Base-by-base conservation (phyloP, 139 green algal genomes). In the Chlorella vulgaris region DNA sequence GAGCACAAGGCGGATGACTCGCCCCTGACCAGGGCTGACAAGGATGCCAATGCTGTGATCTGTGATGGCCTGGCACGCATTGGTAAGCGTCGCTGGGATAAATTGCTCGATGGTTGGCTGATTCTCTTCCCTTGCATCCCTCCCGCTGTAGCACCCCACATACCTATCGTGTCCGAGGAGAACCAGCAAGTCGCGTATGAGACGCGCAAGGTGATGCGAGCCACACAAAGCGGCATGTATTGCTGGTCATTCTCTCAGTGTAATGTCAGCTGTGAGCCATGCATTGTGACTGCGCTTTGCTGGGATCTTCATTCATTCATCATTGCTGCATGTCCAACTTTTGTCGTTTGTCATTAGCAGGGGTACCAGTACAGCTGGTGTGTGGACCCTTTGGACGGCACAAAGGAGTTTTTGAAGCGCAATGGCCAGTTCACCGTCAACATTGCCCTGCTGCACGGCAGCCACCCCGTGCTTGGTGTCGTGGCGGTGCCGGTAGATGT, bases 391-490 rank as follows among this genome's bases (percentile, higher is more conserved):
- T 75, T 98, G 43, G 94, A 98, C 65, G 94, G 94, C 74, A 98
- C 94, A 36, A 97, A 97, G 84, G 94, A 98, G 86, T 98, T 98
- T 78, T 85, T 98, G 50, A 96, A 96, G 70, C 91, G 94, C 78
- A 96, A 96, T 60, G 94, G 94, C 4, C 88, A 95, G 81, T 97
- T 97, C 87, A 97, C 94, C 0, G 92, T 97, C 38, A 97, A 96
- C 88, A 96, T 98, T 74, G 94, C 91, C 2, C 89, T 98, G 38
- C 53, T 96, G 35, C 69, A 87, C 61, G 80, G 80, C 50, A 69
- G 70, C 36, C 76, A 68, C 8, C 91, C 94, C 0, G 83, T 97
- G n/a, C 43, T 97, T 76, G 93, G 94, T 7, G 92, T 97, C 39
- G 94, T 98, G 65, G 90, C 96, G 31, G 90, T 94, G 39, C 94